Percentiles rank a stretch among this genome's conserved stretches.
Conservation (phyloP, 176 grass and related monocot species). For the Triticum turgidum region DNA sequence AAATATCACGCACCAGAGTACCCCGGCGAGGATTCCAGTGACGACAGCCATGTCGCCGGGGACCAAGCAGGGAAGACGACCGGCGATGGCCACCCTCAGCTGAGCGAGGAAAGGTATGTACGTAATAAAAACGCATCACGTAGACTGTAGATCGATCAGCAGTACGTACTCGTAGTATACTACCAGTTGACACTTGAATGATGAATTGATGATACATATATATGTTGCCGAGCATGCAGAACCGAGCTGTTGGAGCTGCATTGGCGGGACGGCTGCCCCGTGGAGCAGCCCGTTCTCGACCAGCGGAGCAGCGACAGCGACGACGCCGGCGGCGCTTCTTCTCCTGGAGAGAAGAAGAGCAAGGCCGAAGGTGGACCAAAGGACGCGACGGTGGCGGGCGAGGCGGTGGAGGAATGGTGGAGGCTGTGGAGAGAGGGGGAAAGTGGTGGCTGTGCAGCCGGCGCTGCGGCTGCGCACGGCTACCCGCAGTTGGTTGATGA, state of each 20-base stretch:
- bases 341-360: not conserved
- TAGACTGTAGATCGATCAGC: not conserved
- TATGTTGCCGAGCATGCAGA: not conserved
- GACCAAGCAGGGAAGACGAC: not conserved
- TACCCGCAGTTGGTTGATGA: not conserved
- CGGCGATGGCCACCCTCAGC: not conserved
- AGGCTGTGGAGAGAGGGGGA: conserved; percentile 1
- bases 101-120: conserved; percentile 4
- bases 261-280: conserved; percentile 22
- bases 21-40: not conserved
- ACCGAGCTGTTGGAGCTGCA: conserved; percentile 13
- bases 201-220: not conserved
- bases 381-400: not conserved
- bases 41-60: not conserved
- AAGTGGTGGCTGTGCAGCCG: not conserved
- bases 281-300: not conserved
- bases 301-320: not conserved
- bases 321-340: not conserved
- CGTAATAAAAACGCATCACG: not conserved
- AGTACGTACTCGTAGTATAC: not conserved
- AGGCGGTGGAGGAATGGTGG: conserved; percentile 16
- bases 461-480: not conserved
- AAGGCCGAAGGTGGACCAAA: not conserved
- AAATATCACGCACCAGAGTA: not conserved
- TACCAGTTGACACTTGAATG: not conserved